Evolutionary conservation across 164 flowering plant genomes (phyloP).

Genomic region (Dillenia suffruticosa): DNA sequence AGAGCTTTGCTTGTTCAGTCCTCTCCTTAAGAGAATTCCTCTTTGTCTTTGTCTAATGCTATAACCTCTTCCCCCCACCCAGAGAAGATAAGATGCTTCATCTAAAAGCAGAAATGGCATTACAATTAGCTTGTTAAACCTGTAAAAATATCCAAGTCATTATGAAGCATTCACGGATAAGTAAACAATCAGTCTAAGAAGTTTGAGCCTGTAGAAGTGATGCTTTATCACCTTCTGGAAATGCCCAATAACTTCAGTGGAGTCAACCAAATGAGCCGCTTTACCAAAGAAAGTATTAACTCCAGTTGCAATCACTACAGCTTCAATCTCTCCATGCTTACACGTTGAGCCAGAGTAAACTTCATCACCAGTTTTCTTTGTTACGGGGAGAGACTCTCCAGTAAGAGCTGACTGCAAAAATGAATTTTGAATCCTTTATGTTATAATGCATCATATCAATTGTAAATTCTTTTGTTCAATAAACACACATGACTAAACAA

Average conservation of each 20-base stretch:
- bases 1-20: too few relatives aligned
- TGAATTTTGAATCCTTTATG: not conserved
- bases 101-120: not conserved
- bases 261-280: conserved; percentile 76
- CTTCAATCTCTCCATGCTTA: conserved; percentile 82
- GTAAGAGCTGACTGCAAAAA: conserved; percentile 77
- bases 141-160: too few relatives aligned
- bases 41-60: too few relatives aligned
- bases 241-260: conserved; percentile 74
- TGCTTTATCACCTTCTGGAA: conserved; percentile 53
- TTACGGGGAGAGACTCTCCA: conserved; percentile 82
- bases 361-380: conserved; percentile 74
- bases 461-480: too few relatives aligned
- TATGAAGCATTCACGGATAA: too few relatives aligned
- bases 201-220: too few relatives aligned
- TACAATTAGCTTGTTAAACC: too few relatives aligned
- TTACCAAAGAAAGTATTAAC: conserved; percentile 73
- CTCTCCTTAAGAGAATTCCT: too few relatives aligned
- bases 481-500: too few relatives aligned
- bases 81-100: not conserved
- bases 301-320: conserved; percentile 83
- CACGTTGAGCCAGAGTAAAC: conserved; percentile 82
- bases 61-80: too few relatives aligned
- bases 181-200: too few relatives aligned
- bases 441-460: too few relatives aligned